Percentiles rank a stretch among this genome's conserved stretches.
Evolutionary conservation across 306 rosid species (phyloP).

Genomic region (Myrica gale): DNA sequence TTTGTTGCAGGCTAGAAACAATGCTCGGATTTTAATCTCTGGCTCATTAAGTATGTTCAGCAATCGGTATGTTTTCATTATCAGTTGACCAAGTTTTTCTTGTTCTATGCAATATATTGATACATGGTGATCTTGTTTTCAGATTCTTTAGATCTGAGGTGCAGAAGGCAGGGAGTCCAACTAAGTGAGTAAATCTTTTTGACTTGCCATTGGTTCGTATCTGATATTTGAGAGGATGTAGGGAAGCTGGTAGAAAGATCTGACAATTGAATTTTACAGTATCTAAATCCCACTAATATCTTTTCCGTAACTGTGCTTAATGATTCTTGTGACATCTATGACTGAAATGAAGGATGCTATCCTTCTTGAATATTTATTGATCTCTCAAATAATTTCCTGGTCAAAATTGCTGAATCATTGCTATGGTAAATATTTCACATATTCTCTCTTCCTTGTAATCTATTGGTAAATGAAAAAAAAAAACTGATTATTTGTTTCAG

Average conservation of each 20-base stretch:
- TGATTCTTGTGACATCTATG: not conserved
- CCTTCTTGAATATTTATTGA: not conserved
- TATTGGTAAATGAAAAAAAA: not conserved
- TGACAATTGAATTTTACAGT: not conserved
- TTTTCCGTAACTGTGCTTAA: not conserved
- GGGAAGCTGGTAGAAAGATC: not conserved
- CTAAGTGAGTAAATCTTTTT: constrained; percentile 58
- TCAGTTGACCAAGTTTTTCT: constrained; percentile 18
- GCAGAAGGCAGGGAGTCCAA: constrained; percentile 78
- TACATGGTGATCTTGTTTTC: constrained; percentile 30
- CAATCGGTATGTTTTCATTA: constrained; percentile 54
- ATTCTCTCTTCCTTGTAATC: not conserved
- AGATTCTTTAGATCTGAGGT: constrained; percentile 83
- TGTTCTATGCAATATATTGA: constrained; percentile 14
- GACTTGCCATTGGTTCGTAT: constrained; percentile 5
- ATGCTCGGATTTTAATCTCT: constrained; percentile 89
- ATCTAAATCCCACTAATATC: not conserved
- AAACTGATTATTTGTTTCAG: not conserved
- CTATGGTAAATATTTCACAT: not conserved
- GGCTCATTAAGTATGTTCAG: constrained; percentile 88
- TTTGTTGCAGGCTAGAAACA: constrained; percentile 81
- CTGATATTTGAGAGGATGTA: not conserved
- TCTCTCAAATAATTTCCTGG: not conserved
- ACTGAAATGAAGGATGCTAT: not conserved
- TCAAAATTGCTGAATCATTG: not conserved